Evolutionary conservation across 192 early-diverging fungal species (phyloP).

Genomic region (Paraglomus brasilianum): DNA sequence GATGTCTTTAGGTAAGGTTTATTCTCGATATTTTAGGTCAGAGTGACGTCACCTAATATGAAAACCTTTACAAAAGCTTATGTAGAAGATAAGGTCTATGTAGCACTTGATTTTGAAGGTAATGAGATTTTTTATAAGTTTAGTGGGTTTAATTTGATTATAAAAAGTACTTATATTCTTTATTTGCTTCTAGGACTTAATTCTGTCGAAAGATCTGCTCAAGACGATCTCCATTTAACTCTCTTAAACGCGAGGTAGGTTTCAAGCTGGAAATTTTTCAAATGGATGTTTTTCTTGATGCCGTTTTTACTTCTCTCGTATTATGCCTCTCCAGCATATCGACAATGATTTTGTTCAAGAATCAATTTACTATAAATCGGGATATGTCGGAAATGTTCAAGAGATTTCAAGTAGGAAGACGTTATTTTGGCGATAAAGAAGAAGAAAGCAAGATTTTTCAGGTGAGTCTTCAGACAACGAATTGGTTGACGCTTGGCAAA

Average conservation of each 20-base stretch:
- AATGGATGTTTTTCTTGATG: neutral
- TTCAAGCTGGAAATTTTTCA: neutral
- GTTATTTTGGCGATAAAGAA: slow-evolving; percentile 26
- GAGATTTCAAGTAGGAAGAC: slow-evolving; percentile 29
- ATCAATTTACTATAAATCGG: slow-evolving; percentile 27
- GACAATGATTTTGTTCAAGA: slow-evolving; percentile 26
- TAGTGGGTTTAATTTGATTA: neutral
- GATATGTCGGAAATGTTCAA: slow-evolving; percentile 36
- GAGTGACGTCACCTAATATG: neutral
- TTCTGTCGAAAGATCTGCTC: slow-evolving; percentile 30
- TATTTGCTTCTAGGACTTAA: slow-evolving; percentile 6
- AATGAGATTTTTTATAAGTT: neutral
- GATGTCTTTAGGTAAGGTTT: slow-evolving; percentile 27
- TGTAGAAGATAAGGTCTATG: slow-evolving; percentile 29
- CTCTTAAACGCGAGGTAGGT: slow-evolving; percentile 17
- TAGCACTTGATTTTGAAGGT: slow-evolving; percentile 36
- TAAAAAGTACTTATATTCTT: neutral
- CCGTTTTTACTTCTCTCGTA: neutral
- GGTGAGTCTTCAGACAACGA: neutral
- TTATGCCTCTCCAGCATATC: too few species aligned
- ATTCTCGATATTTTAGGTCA: neutral
- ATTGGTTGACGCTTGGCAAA: neutral
- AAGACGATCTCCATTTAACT: slow-evolving; percentile 22
- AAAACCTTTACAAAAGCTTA: neutral
- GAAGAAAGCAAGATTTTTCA: slow-evolving; percentile 13